Percentiles rank a stretch among this genome's conserved stretches.
Conservation (phyloP, 2,329 filamentous ascomycete species). For the Ramichloridium luteum region DNA sequence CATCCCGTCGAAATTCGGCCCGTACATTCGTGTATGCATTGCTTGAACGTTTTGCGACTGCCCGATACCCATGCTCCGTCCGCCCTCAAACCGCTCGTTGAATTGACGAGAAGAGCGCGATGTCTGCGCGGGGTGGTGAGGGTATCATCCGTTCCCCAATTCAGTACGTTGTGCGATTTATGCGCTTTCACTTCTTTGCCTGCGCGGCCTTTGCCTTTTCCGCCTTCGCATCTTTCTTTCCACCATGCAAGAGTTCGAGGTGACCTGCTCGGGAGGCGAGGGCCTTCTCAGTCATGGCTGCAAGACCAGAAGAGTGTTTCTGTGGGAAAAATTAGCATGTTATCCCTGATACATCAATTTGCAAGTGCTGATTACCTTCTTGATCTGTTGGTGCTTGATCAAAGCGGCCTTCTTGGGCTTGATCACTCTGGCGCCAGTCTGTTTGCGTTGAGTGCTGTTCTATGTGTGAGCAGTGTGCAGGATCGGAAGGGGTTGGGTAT, state of each 20-base stretch:
- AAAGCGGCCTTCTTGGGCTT: slow-evolving; percentile 53
- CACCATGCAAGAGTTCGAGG: slow-evolving; percentile 54
- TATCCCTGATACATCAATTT: too few species aligned
- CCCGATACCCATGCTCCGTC: too few species aligned
- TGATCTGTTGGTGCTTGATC: slow-evolving; percentile 49
- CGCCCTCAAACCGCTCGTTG: too few species aligned
- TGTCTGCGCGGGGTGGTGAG: too few species aligned
- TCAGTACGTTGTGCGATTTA: too few species aligned
- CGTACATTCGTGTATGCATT: too few species aligned
- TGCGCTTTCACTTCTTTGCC: too few species aligned
- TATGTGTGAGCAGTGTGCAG: neutral
- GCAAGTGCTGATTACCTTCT: slow-evolving; percentile 36
- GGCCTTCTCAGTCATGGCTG: slow-evolving; percentile 53
- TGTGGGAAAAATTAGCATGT: too few species aligned
- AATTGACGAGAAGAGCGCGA: too few species aligned
- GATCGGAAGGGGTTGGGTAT: slow-evolving; percentile 1
- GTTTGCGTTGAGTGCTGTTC: slow-evolving; percentile 21
- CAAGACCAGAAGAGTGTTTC: slow-evolving; percentile 52
- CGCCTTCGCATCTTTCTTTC: slow-evolving; percentile 45
- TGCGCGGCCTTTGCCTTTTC: slow-evolving; percentile 6
- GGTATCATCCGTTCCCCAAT: too few species aligned
- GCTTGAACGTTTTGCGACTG: too few species aligned
- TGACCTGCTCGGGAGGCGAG: slow-evolving; percentile 57
- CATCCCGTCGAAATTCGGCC: too few species aligned
- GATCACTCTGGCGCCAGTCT: slow-evolving; percentile 45